Conservation (phyloP, 176 grass and related monocot genomes). For the Panicum miliaceum region DNA sequence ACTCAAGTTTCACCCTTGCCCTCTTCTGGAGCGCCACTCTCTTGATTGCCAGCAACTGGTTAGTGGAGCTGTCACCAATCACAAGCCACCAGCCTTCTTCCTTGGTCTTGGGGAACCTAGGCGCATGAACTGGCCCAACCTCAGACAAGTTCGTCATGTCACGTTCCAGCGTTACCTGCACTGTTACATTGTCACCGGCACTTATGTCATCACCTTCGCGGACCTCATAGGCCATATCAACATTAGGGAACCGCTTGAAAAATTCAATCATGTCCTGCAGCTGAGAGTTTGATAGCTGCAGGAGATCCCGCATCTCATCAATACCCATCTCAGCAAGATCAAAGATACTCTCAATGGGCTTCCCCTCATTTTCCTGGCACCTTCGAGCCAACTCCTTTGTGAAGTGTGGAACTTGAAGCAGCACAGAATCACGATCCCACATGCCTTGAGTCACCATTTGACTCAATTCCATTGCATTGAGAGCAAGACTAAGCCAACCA, state of each 20-base stretch:
- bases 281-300: slow-evolving; percentile 80
- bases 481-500: slow-evolving; percentile 85
- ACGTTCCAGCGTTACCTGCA: slow-evolving; percentile 86
- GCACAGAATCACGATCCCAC: slow-evolving; percentile 91
- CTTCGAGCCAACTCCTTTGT: slow-evolving; percentile 76
- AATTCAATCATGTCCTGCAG: slow-evolving; percentile 75
- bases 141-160: slow-evolving; percentile 67
- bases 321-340: slow-evolving; percentile 87
- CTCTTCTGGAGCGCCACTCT: slow-evolving; percentile 76
- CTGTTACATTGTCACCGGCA: slow-evolving; percentile 64
- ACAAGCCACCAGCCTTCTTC: slow-evolving; percentile 99
- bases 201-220: slow-evolving; percentile 68
- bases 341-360: slow-evolving; percentile 78
- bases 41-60: slow-evolving; percentile 91
- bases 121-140: slow-evolving; percentile 81
- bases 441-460: slow-evolving; percentile 98
- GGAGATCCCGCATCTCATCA: slow-evolving; percentile 64
- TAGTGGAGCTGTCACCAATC: slow-evolving; percentile 56
- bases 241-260: slow-evolving; percentile 87
- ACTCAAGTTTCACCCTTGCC: slow-evolving; percentile 79
- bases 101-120: slow-evolving; percentile 84
- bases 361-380: slow-evolving; percentile 81
- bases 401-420: slow-evolving; percentile 85
- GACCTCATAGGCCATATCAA: slow-evolving; percentile 91
- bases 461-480: slow-evolving; percentile 90